phyloP scores from a whole-genome alignment of 192 early-diverging fungal genomes.

The Pilaira anomala region DNA sequence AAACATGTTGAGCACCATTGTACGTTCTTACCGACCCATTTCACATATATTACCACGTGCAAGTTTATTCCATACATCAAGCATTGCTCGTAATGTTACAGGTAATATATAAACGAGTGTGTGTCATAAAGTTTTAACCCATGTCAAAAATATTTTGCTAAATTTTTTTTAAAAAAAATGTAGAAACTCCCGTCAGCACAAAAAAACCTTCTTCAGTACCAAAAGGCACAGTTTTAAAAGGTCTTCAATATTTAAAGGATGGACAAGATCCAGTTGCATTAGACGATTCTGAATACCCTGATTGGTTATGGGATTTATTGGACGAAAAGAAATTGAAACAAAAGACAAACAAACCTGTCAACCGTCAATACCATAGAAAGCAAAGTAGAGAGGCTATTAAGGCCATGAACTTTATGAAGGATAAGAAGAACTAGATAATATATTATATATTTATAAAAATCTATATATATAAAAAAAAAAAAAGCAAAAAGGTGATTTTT shows the following conservation, averaged over 20 bases:
- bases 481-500: background rate
- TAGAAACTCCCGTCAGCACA: background rate
- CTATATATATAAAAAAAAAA: no score
- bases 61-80: conserved; percentile 8
- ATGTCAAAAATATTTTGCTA: background rate
- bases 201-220: conserved; percentile 50
- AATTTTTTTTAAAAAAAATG: background rate
- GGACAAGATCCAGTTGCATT: conserved; percentile 82
- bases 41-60: conserved; percentile 14
- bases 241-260: conserved; percentile 81
- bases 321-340: conserved; percentile 52
- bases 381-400: conserved; percentile 61
- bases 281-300: conserved; percentile 83
- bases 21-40: conserved; percentile 3
- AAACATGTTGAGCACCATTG: conserved; percentile 9
- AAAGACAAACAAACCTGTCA: conserved; percentile 44
- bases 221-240: conserved; percentile 80
- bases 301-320: conserved; percentile 89
- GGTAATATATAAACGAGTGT: background rate
- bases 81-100: conserved; percentile 3
- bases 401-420: conserved; percentile 72
- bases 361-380: conserved; percentile 59
- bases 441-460: background rate
- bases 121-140: background rate
- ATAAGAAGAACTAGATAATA: conserved; percentile 69